Evolutionary conservation across 768 basidiomycete species (phyloP), one percentile per base, ranked within the genome.

Genomic region (Zangia roseola): DNA sequence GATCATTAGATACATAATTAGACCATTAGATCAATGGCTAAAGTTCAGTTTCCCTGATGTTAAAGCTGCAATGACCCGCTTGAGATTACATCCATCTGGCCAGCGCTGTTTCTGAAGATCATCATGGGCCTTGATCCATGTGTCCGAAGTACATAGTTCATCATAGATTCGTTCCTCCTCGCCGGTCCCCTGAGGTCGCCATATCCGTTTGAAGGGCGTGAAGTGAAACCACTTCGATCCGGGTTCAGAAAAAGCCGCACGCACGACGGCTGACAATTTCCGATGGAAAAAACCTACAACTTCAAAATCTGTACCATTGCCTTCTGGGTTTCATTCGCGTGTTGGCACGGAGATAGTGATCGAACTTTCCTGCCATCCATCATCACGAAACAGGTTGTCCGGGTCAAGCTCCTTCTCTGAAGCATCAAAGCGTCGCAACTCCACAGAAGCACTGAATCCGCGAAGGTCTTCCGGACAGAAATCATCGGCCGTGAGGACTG

Each of bases 301-400:
- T 0, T 23, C 19, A 43, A 69, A 68, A 0, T 16, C 23, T 5
- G 54, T 14, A 1, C 61, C 53, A 10, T 59, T 58, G 1, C 61
- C 50, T 13, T 14, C 21, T 1, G 38, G 17, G 24, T 55, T 46
- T 2, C 10, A 21, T 19, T 51, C 45, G 9, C 63, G 55, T 3
- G 68, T 71, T 0, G 71, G 72, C 6, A 73, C 57, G 0, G 47
- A 39, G 28, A 72, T 69, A 2, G 50, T 10, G 3, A 70, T 46
- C 0, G 46, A 13, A 2, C 58, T 38, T 16, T 61, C 55, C 16
- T 40, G 50, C 53, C 58, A 59, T 4, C 33, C 21, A 12, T 54
- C 49, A 9, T 42, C 7, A 12, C 39, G 26, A 3, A 6, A 26
- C 19, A 37, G 19, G 13, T 2, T 26, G 8, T 10, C 12, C 6